A percentile compares a stretch with the other conserved stretches of the same genome.
phyloP scores from a whole-genome alignment of 805 yeast genomes.

The Candida bentonensis region DNA sequence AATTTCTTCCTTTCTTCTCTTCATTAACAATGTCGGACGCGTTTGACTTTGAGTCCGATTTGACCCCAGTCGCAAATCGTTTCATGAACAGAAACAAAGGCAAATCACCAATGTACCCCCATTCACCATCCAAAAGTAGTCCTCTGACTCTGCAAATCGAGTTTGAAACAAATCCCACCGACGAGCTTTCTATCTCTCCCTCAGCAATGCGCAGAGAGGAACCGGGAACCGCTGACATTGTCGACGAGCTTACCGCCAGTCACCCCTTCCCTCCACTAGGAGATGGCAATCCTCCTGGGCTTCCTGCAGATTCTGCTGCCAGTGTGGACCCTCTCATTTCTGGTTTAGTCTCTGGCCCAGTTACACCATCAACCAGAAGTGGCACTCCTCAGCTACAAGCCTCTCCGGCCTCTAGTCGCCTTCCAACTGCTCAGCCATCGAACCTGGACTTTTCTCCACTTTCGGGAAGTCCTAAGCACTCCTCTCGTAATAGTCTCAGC shows the following conservation, averaged over 20 bases:
- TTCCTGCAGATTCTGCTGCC: too few species aligned
- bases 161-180: neutral
- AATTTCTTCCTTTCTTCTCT: too few species aligned
- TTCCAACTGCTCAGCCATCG: neutral
- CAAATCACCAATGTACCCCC: too few species aligned
- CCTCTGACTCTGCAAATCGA: neutral
- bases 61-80: too few species aligned
- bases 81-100: too few species aligned
- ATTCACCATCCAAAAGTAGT: too few species aligned
- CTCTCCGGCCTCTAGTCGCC: neutral
- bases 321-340: neutral
- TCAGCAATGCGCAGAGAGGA: neutral
- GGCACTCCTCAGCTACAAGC: neutral
- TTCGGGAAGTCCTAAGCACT: neutral
- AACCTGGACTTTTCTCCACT: neutral
- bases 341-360: neutral
- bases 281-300: neutral
- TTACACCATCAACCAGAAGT: neutral
- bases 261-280: neutral
- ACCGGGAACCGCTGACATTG: constrained; percentile 1
- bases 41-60: too few species aligned
- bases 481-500: too few species aligned
- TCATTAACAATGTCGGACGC: too few species aligned
- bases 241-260: neutral
- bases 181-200: neutral